These are phyloP conservation scores for Teratosphaeria gauchensis DNA, from an alignment of 2,329 filamentous ascomycete species.

Conservation along the genomic window DNA sequence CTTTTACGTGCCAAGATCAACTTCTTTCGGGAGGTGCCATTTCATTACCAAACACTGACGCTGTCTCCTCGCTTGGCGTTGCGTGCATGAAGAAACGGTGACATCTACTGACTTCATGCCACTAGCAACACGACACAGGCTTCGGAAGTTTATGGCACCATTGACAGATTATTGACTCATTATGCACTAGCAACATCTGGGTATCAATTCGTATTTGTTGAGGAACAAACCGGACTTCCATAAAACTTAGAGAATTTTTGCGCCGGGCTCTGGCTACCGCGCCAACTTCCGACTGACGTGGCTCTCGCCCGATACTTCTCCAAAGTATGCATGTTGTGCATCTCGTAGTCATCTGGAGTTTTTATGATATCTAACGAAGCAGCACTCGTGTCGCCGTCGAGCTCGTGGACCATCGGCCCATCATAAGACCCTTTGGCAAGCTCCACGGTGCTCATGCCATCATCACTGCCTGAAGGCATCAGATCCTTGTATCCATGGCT, in stretches of 20 bases:
- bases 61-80: constrained; percentile 40
- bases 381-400: background rate
- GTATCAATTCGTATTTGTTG: background rate
- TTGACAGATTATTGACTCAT: too few species aligned
- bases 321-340: constrained; percentile 12
- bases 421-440: background rate
- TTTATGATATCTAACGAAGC: constrained; percentile 3
- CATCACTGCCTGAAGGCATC: background rate
- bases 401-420: background rate
- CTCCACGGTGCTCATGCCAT: background rate
- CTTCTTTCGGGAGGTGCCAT: constrained; percentile 22
- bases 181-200: background rate
- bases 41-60: constrained; percentile 59
- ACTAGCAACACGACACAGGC: background rate
- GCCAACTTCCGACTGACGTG: background rate
- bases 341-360: constrained; percentile 14
- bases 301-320: constrained; percentile 6
- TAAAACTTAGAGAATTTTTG: background rate
- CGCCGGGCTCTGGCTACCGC: background rate
- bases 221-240: background rate
- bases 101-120: constrained; percentile 29
- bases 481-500: background rate
- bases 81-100: constrained; percentile 56
- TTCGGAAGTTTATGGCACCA: background rate
- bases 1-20: constrained; percentile 53